These are phyloP conservation scores for Platanus orientalis DNA, from an alignment of 164 flowering plant species.

Conservation along the genomic window DNA sequence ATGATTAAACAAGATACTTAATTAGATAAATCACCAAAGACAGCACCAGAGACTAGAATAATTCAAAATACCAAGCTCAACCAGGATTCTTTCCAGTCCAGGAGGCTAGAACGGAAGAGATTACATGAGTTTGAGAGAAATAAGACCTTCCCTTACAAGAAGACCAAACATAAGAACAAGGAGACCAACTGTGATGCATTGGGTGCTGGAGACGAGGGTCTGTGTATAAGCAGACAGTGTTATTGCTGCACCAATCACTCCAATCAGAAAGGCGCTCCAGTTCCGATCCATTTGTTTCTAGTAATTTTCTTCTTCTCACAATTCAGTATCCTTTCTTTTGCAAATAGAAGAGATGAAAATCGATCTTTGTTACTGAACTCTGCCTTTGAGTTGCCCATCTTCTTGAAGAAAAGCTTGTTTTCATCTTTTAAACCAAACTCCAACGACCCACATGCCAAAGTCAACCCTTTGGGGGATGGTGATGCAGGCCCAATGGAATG, in stretches of 20 bases:
- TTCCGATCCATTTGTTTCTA: constrained; percentile 39
- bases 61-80: neutral
- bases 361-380: too few species aligned
- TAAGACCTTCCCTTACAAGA: constrained; percentile 59
- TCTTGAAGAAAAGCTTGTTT: too few species aligned
- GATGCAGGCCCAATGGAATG: too few species aligned
- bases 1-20: too few species aligned
- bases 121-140: constrained; percentile 18
- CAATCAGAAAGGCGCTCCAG: constrained; percentile 43
- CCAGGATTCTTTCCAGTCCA: neutral
- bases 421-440: too few species aligned
- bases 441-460: too few species aligned
- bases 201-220: constrained; percentile 43
- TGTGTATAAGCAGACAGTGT: constrained; percentile 74
- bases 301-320: neutral
- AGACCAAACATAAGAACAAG: constrained; percentile 58
- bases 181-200: constrained; percentile 53
- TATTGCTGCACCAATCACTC: constrained; percentile 55
- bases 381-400: constrained; percentile 6
- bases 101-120: neutral
- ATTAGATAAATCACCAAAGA: neutral
- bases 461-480: too few species aligned
- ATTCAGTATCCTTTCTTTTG: too few species aligned
- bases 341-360: too few species aligned
- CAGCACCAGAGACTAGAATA: neutral